Base-by-base conservation (phyloP, 768 basidiomycete species). In the Thelephora aurantiotincta region DNA sequence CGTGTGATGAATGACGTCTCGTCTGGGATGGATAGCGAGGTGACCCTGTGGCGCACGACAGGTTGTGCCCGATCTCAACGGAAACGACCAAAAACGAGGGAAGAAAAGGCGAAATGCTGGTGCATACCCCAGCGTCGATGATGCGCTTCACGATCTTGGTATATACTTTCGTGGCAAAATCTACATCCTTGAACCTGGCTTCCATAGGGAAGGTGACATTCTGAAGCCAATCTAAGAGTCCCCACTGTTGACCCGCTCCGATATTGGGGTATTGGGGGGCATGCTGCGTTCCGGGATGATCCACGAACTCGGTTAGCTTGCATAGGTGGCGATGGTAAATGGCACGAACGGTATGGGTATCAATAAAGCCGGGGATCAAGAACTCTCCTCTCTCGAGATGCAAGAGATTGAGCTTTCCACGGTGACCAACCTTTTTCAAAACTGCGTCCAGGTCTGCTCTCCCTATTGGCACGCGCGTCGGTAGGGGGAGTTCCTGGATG, bases 131-230 rank as follows among this genome's bases (percentile, higher is more conserved):
- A 33, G 65, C 74, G 50, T 82, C 71, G 43, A 96, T 70, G 16
- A 78, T 69, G 16, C 83, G 69, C 34, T 74, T 69, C 26, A 96
- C 83, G 33, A 90, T 84, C 11, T 73, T 68, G 13, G 70, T 60
- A 56, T 97, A 98, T 0, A 77, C 68, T 37, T 63, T 69, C 34
- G 66, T 61, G 2, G 94, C 92, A 62, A 89, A 91, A 2, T 68
- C 63, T 2, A 71, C 49, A 55, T 94, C 78, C 11, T 64, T 54
- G 59, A 91, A 97, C 49, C 74, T 79, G 20, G 76, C 69, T 60
- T 98, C 94, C 58, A 76, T 77, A 0, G 94, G 94, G 62, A 94
- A 98, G 2, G 92, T 96, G 48, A 88, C 69, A 19, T 82, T 67
- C 19, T 74, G 58, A 20, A 94, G 74, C 94, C 94, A 98, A 51